Evolutionary conservation across 2,329 filamentous ascomycete species (phyloP), one percentile per base, ranked within the genome.

Genomic region (Fusarium austroafricanum): DNA sequence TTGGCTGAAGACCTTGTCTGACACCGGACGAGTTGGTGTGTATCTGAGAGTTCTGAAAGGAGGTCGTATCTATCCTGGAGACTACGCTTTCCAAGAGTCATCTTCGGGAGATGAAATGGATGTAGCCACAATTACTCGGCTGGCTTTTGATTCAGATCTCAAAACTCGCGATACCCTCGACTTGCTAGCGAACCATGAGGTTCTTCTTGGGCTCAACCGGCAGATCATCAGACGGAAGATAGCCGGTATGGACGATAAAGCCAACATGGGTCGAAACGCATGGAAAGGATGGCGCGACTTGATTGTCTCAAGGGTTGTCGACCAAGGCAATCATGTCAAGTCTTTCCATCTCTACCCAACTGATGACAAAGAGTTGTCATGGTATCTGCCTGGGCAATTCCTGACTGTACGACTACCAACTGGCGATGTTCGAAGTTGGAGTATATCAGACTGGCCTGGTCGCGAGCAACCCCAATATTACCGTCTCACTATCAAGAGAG

Each of bases 371-470:
- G 12, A 53, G 2, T 26, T 57, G 11, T 38, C 47, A 10, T 57
- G 54, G 54, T 54, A 59, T 42, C 28, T 39, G 11, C 56, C 51
- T 7, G 56, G 51, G 3, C 56, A 59, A 8, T 59, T 59, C n/a
- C 15, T 59, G 4, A 59, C 56, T 17, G 12, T 56, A 10, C 42
- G 42, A 10, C 28, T 59, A 18, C 51, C 51, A 21, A 59, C 28
- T 21, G 56, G 56, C 12, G 33, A 56, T 11, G 11, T 55, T n/a
- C 50, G 56, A 11, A 59, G 51, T 10, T 59, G 51, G 56, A 59
- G 42, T 37, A 47, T 59, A 37, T 59, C 56, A 15, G 51, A 55
- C 51, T 59, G 56, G 56, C 28, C 40, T 18, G 56, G 56, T 4
- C 56, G 56, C 6, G 46, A 31, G 8, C 50, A 59, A 9, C 56